phyloP scores from a whole-genome alignment of 441 rosid species.

The Pelargonium myrrhifolium region DNA sequence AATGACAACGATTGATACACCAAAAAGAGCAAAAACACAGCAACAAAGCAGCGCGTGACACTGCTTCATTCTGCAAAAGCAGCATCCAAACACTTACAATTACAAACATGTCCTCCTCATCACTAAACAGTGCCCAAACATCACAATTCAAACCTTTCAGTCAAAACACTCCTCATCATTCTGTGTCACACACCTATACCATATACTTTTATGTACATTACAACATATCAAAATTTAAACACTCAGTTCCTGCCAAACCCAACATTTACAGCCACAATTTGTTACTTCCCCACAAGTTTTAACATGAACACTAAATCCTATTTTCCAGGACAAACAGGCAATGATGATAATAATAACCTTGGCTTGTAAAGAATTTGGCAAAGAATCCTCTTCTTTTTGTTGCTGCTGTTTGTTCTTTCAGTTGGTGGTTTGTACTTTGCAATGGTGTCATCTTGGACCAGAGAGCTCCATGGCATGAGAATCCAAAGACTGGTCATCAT shows the following conservation, averaged over 20 bases:
- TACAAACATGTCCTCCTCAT: too few relatives aligned
- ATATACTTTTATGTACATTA: too few relatives aligned
- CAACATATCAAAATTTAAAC: too few relatives aligned
- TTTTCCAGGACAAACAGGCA: not conserved
- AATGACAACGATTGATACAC: too few relatives aligned
- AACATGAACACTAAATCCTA: not conserved
- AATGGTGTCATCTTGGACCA: conserved; percentile 57
- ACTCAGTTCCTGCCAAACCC: not conserved
- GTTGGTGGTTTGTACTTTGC: not conserved
- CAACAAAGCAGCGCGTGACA: too few relatives aligned
- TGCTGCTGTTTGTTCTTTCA: not conserved
- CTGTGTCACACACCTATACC: too few relatives aligned
- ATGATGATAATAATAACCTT: not conserved
- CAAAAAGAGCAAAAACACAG: too few relatives aligned
- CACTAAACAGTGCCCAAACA: too few relatives aligned
- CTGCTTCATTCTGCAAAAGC: too few relatives aligned
- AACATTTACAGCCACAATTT: not conserved
- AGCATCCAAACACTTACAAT: too few relatives aligned
- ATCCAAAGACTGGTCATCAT: conserved; percentile 60
- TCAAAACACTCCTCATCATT: too few relatives aligned
- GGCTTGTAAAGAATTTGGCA: not conserved
- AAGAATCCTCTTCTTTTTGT: not conserved
- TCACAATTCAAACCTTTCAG: too few relatives aligned
- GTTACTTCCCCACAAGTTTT: not conserved
- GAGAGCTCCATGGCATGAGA: conserved; percentile 92